phyloP scores from a whole-genome alignment of 2,329 filamentous ascomycete species.

The Coniochaeta sp. region DNA sequence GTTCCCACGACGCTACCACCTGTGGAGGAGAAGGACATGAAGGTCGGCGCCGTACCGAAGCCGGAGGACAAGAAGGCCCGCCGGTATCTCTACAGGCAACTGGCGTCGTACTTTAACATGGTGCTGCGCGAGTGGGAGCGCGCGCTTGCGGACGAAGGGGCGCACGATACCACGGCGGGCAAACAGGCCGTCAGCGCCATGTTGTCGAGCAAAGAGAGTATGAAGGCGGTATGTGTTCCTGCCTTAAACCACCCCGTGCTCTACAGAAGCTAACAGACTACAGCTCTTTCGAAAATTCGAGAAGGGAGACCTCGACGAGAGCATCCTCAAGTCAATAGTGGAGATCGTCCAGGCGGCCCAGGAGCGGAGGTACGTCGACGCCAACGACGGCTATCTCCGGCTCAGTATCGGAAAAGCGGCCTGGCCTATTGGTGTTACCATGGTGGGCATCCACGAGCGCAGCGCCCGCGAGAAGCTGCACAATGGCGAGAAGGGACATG shows the following conservation, averaged over 20 bases:
- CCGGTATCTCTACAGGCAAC: conserved; percentile 72
- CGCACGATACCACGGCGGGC: conserved; percentile 62
- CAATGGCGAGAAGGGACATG: conserved; percentile 80
- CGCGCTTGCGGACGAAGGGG: conserved; percentile 63
- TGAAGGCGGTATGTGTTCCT: conserved; percentile 56
- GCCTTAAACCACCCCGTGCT: not conserved
- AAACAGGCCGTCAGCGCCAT: conserved; percentile 78
- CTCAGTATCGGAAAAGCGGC: conserved; percentile 94
- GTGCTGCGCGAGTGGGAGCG: conserved; percentile 81
- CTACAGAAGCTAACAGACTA: not conserved
- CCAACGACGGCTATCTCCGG: conserved; percentile 88
- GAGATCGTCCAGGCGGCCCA: conserved; percentile 92
- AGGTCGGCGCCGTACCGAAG: conserved; percentile 56
- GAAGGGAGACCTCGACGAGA: conserved; percentile 68
- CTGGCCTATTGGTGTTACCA: conserved; percentile 98
- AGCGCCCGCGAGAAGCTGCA: conserved; percentile 93
- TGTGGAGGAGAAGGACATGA: conserved; percentile 83
- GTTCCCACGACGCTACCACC: conserved; percentile 79
- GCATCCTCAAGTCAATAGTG: conserved; percentile 72
- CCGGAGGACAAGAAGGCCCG: conserved; percentile 56
- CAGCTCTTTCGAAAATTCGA: conserved; percentile 84
- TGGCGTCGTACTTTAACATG: conserved; percentile 94
- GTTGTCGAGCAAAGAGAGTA: conserved; percentile 78
- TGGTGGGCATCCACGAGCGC: conserved; percentile 98
- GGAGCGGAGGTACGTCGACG: conserved; percentile 85